phyloP scores from a whole-genome alignment of 2,329 filamentous ascomycete species.

The Exophiala sideris region DNA sequence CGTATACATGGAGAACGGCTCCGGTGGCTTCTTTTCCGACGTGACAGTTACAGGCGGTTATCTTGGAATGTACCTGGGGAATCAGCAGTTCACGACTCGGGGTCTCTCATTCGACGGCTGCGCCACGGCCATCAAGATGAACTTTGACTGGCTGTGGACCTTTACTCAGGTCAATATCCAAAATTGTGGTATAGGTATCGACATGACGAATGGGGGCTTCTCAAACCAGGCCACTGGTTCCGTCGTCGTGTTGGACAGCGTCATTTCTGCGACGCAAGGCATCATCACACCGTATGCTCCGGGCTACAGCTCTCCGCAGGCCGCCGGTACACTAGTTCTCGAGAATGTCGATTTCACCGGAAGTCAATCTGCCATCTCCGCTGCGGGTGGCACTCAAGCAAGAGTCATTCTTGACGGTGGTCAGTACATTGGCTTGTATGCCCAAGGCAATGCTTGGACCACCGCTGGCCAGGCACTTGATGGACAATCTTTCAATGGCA shows the following conservation, averaged over 20 bases:
- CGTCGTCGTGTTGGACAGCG: slow-evolving; percentile 56
- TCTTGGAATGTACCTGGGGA: slow-evolving; percentile 59
- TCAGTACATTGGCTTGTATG: slow-evolving; percentile 61
- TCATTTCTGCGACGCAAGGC: slow-evolving; percentile 51
- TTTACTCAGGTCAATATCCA: slow-evolving; percentile 53
- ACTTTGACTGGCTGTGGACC: slow-evolving; percentile 59
- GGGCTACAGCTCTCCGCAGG: slow-evolving; percentile 40
- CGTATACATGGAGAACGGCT: slow-evolving; percentile 64
- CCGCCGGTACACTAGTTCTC: slow-evolving; percentile 51
- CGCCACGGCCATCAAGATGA: slow-evolving; percentile 52
- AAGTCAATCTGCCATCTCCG: slow-evolving; percentile 45
- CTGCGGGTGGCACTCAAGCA: slow-evolving; percentile 33
- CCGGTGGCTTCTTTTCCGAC: slow-evolving; percentile 60
- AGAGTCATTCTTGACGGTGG: slow-evolving; percentile 40
- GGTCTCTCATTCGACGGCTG: slow-evolving; percentile 52
- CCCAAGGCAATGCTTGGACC: slow-evolving; percentile 68
- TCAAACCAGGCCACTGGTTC: slow-evolving; percentile 51
- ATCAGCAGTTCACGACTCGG: slow-evolving; percentile 62
- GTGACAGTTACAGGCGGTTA: slow-evolving; percentile 59
- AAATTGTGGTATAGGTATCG: slow-evolving; percentile 53
- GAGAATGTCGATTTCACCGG: slow-evolving; percentile 55
- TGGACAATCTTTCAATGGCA: slow-evolving; percentile 26
- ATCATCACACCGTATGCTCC: slow-evolving; percentile 47
- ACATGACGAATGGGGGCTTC: slow-evolving; percentile 43
- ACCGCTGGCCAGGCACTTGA: slow-evolving; percentile 22